Base-by-base conservation (phyloP, 768 basidiomycete genomes). In the Termitomyces bulborhizus region DNA sequence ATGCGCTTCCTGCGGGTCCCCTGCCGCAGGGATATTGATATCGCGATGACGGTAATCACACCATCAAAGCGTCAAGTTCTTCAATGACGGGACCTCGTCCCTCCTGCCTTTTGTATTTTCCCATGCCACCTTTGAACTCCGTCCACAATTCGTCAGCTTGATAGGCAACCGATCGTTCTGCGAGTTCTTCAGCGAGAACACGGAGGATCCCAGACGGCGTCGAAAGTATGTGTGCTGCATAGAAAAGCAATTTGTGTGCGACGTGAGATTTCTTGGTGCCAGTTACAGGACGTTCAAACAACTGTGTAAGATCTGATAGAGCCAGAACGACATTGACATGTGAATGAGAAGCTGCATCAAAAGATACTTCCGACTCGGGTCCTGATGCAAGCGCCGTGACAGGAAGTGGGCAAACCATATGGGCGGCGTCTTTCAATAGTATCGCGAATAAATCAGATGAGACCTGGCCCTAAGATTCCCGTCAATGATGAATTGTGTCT, bases 231-330 rank as follows among this genome's bases (percentile, higher is more conserved):
- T 85, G 80, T 6, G 84, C 86, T 4, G 81, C 81, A 59, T 91
- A 92, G 69, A 86, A 92, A 13, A 74, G 66, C 26, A 90, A 60
- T 69, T 90, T 92, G 60, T 81, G 81, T 8, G 73, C 66, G 47
- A 81, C 67, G 60, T 79, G 79, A 49, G 71, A 73, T 49, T 57
- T 47, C 42, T 62, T 63, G 42, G 44, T 11, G 8, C 39, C 56
- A 12, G 15, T 31, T 11, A 26, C 46, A 26, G 54, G 27, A 27
- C 26, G 12, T 27, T 57, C 51, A 65, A 80, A 84, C 31, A 86
- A 62, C 8, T 60, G 60, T 37, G 66, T 60, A 13, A 86, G 53
- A 69, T 88, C 86, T 2, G 84, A 85, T 16, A 88, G 66, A 7
- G 77, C 79, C 29, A 76, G 74, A 8, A 84, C 62, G 13, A 74